phyloP scores from a whole-genome alignment of 106 monocot genomes.

The Xerophyta viscosa region DNA sequence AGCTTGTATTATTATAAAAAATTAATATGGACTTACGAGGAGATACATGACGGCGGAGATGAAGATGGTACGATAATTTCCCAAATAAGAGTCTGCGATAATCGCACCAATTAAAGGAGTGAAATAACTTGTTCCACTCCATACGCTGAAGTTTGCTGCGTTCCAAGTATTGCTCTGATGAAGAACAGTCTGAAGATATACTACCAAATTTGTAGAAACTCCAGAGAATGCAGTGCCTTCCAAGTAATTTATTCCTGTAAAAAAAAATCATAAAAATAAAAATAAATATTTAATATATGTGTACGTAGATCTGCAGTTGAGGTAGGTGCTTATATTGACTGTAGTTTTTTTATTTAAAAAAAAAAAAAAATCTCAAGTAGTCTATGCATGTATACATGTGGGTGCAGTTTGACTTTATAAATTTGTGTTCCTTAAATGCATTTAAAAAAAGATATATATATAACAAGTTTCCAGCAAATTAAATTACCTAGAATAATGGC shows the following conservation, averaged over 20 bases:
- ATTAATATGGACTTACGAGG: conserved; percentile 15
- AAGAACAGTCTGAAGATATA: background rate
- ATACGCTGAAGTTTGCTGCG: background rate
- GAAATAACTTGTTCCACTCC: background rate
- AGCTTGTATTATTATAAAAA: too few species aligned
- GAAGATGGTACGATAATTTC: conserved; percentile 25
- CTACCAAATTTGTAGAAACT: conserved; percentile 1
- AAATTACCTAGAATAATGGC: background rate
- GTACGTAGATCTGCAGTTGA: background rate
- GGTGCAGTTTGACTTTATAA: too few species aligned
- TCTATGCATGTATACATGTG: too few species aligned
- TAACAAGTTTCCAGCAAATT: background rate
- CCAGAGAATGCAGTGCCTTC: background rate
- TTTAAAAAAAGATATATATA: too few species aligned
- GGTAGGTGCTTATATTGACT: too few species aligned
- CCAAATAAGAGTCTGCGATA: conserved; percentile 10
- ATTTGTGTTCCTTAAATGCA: too few species aligned
- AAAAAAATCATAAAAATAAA: background rate
- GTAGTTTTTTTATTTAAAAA: too few species aligned
- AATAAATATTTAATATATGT: too few species aligned
- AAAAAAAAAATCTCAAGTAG: too few species aligned
- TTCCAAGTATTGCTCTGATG: conserved; percentile 1
- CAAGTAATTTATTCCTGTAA: background rate
- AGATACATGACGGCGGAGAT: conserved; percentile 16
- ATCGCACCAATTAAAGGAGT: background rate